Evolutionary conservation across 108 stramenopile genomes (phyloP).

Genomic region (Aurantiochytrium sp.): DNA sequence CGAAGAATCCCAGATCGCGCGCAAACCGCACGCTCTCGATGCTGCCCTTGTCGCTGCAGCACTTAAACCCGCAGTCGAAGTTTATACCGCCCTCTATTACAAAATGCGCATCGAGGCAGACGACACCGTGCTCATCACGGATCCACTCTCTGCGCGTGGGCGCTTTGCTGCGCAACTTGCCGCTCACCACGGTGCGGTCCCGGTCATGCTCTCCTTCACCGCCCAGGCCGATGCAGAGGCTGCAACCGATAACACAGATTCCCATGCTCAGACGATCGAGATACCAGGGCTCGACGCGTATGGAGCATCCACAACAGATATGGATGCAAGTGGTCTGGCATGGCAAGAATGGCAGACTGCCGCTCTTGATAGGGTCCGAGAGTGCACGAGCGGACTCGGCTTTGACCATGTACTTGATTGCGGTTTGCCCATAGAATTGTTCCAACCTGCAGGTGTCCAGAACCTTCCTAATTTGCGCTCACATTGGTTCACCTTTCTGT

Average conservation of each 20-base stretch:
- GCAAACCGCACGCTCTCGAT: not conserved
- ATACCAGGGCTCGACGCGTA: no score
- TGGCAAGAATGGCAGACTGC: not conserved
- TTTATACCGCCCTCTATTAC: not conserved
- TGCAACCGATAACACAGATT: not conserved
- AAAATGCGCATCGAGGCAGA: not conserved
- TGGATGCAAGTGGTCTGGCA: not conserved
- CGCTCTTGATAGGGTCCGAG: not conserved
- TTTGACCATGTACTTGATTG: not conserved
- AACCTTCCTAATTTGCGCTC: no score
- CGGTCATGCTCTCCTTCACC: not conserved
- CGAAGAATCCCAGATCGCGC: not conserved
- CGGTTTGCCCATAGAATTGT: not conserved
- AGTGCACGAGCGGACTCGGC: not conserved
- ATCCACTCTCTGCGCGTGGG: not conserved
- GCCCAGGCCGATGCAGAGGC: not conserved
- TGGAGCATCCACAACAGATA: not conserved
- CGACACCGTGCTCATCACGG: not conserved
- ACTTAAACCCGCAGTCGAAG: not conserved
- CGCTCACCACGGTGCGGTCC: not conserved
- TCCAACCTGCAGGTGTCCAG: no score
- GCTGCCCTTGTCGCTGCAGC: not conserved
- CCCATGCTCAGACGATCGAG: no score
- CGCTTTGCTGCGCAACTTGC: not conserved
- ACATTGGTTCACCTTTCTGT: not conserved